Conservation (phyloP, 1,139 yeast genomes). For the Diutina pseudorugosa region DNA sequence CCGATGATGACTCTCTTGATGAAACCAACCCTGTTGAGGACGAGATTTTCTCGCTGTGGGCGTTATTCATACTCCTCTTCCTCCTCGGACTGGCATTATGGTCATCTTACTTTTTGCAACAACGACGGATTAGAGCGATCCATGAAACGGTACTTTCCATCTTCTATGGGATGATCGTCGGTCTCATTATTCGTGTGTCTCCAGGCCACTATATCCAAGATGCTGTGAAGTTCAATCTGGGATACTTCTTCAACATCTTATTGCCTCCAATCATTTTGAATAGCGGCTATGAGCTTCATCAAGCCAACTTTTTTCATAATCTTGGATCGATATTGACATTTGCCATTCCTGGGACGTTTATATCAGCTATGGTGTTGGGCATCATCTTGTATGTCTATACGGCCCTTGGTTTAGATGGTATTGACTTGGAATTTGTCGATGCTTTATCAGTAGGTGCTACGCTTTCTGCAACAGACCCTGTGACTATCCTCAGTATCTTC, state of each 20-base stretch:
- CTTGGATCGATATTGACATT: constrained; percentile 84
- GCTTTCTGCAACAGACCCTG: constrained; percentile 96
- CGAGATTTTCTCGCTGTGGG: constrained; percentile 96
- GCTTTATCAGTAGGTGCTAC: constrained; percentile 98
- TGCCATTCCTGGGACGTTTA: constrained; percentile 95
- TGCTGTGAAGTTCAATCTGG: constrained; percentile 88
- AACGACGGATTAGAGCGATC: constrained; percentile 80
- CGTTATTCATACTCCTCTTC: constrained; percentile 72
- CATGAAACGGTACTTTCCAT: constrained; percentile 96
- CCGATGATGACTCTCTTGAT: constrained; percentile 13
- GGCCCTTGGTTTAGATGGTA: constrained; percentile 77
- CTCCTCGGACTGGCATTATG: constrained; percentile 81
- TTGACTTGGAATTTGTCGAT: constrained; percentile 83
- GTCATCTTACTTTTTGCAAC: constrained; percentile 91
- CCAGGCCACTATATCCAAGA: constrained; percentile 98
- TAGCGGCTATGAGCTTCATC: constrained; percentile 93
- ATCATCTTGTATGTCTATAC: constrained; percentile 83
- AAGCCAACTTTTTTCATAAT: constrained; percentile 87
- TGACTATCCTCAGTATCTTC: constrained; percentile 89
- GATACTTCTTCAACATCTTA: constrained; percentile 86
- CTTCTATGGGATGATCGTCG: constrained; percentile 94
- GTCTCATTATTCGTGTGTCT: constrained; percentile 72
- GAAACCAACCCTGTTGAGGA: constrained; percentile 87
- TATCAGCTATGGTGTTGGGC: constrained; percentile 84
- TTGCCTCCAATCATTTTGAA: constrained; percentile 94